Evolutionary conservation across 2,329 filamentous ascomycete species (phyloP).

Genomic region (Didymella lethalis): DNA sequence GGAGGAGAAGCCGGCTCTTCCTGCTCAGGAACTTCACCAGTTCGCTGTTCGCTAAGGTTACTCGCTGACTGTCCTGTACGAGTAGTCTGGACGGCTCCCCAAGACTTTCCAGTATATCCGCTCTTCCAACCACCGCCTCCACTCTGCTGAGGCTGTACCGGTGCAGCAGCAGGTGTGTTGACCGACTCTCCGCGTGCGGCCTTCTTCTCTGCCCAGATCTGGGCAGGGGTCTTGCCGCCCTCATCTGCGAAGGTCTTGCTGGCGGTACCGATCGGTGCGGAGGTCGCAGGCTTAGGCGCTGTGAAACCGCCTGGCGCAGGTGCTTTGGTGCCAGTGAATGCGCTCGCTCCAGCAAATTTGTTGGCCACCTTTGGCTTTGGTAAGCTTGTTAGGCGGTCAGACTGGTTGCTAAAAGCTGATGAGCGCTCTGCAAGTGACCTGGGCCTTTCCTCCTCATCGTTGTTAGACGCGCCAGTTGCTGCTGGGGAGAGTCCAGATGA

Average conservation of each 20-base stretch:
- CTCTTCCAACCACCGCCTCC: conserved; percentile 85
- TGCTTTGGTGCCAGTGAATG: conserved; percentile 88
- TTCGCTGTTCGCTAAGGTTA: conserved; percentile 66
- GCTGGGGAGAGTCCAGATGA: conserved; percentile 53
- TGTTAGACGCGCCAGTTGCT: conserved; percentile 52
- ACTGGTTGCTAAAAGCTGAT: conserved; percentile 71
- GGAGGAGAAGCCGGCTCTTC: conserved; percentile 63
- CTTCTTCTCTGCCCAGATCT: conserved; percentile 98
- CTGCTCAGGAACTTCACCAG: conserved; percentile 61
- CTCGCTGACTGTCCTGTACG: conserved; percentile 70
- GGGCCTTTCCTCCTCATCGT: conserved; percentile 57
- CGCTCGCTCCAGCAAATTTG: conserved; percentile 76
- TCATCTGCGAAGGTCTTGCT: conserved; percentile 94
- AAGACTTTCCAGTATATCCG: conserved; percentile 87
- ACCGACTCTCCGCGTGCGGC: conserved; percentile 73
- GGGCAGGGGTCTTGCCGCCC: conserved; percentile 94
- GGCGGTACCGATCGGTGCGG: conserved; percentile 76
- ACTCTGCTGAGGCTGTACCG: conserved; percentile 68
- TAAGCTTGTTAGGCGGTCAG: conserved; percentile 83
- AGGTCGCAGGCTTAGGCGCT: conserved; percentile 65
- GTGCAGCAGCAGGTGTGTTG: conserved; percentile 55
- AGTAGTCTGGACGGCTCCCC: conserved; percentile 82
- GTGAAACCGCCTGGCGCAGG: conserved; percentile 76
- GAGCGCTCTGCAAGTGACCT: conserved; percentile 78
- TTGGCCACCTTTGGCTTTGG: conserved; percentile 96